phyloP scores from a whole-genome alignment of 768 basidiomycete species.

The Candolleomyces eurysporus region DNA sequence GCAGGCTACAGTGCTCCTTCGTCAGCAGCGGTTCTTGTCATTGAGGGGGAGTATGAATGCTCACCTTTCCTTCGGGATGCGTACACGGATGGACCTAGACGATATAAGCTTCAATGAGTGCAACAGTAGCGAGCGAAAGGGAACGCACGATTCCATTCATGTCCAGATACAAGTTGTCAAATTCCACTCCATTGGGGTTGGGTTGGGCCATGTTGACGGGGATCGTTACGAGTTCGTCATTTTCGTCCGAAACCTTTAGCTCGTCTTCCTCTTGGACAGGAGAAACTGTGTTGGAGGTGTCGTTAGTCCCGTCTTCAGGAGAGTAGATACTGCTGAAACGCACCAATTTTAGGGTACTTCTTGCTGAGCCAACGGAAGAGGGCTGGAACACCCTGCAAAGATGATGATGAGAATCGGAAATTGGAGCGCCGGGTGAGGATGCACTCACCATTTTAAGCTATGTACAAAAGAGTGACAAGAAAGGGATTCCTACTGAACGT shows the following conservation, averaged over 20 bases:
- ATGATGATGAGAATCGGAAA: background rate
- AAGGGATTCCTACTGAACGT: background rate
- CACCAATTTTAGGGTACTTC: conserved; percentile 97
- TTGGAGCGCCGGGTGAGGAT: background rate
- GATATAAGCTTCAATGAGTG: background rate
- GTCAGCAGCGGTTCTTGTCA: background rate
- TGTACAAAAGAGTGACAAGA: background rate
- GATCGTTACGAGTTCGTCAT: conserved; percentile 64
- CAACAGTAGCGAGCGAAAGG: background rate
- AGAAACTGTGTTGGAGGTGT: conserved; percentile 42
- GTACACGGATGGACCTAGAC: conserved; percentile 95
- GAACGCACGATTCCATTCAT: conserved; percentile 95
- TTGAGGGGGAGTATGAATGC: conserved; percentile 11
- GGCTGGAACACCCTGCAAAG: conserved; percentile 87
- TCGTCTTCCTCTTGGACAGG: conserved; percentile 88
- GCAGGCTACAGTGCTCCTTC: conserved; percentile 58
- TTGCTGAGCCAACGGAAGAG: conserved; percentile 98
- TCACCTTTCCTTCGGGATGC: conserved; percentile 93
- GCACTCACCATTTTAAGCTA: background rate
- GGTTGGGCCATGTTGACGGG: conserved; percentile 76
- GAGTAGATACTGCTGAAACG: conserved; percentile 21
- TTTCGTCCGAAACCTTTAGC: conserved; percentile 58
- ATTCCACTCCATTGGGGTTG: conserved; percentile 96
- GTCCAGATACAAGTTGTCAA: conserved; percentile 95
- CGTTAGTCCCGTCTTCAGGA: background rate